These are phyloP conservation scores for Trypanosoma caninum DNA, from an alignment of 208 protist genomes.

Conservation along the genomic window DNA sequence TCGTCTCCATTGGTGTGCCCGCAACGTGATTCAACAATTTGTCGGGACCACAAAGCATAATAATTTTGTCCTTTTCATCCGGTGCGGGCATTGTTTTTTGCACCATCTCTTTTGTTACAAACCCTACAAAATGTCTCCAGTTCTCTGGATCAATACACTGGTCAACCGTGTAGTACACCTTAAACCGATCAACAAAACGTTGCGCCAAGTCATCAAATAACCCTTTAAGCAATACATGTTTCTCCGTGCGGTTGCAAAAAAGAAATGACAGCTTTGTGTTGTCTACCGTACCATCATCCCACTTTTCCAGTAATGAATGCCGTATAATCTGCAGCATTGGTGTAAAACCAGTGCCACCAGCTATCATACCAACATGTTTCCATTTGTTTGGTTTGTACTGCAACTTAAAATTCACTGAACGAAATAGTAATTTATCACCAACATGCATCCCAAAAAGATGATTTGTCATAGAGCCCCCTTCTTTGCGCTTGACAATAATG, in stretches of 20 bases:
- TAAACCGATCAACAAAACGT: constrained; percentile 67
- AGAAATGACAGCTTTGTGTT: constrained; percentile 88
- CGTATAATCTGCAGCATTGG: constrained; percentile 93
- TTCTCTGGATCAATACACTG: constrained; percentile 59
- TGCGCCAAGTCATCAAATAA: constrained; percentile 83
- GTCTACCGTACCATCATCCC: constrained; percentile 68
- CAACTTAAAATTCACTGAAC: constrained; percentile 78
- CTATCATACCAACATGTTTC: constrained; percentile 91
- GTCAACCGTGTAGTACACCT: constrained; percentile 91
- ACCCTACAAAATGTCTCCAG: constrained; percentile 84
- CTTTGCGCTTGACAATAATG: constrained; percentile 84
- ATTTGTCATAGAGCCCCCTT: constrained; percentile 74
- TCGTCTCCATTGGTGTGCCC: constrained; percentile 69
- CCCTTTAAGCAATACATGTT: constrained; percentile 88
- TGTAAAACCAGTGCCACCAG: constrained; percentile 92
- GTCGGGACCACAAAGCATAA: constrained; percentile 90
- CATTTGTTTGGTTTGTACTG: constrained; percentile 84
- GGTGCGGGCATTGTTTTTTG: constrained; percentile 71
- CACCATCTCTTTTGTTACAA: constrained; percentile 79
- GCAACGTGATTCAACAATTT: constrained; percentile 79
- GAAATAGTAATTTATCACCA: constrained; percentile 82
- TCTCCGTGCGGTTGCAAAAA: constrained; percentile 92
- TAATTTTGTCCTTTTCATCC: constrained; percentile 72
- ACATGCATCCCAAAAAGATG: constrained; percentile 88
- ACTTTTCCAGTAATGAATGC: constrained; percentile 58